Base-by-base conservation (phyloP, 163 green algal genomes). In the Chlorella variabilis region DNA sequence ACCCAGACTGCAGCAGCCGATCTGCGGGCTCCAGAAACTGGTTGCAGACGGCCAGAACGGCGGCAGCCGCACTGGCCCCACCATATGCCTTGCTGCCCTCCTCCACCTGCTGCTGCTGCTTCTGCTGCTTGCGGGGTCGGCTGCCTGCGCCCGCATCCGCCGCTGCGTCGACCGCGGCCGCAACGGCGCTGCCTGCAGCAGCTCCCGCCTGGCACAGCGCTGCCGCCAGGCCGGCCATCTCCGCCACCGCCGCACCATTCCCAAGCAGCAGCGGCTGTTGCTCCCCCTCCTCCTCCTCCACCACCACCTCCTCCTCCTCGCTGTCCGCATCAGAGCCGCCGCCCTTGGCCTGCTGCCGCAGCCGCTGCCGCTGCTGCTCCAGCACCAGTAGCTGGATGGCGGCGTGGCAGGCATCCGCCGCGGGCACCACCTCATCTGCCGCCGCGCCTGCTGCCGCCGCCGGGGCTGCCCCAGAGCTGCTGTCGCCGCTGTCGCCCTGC, bases 381-480 rank as follows among this genome's bases (percentile, higher is more conserved):
- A 54, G 20, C 31, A 74, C 41, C 78, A 83, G 38, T 23, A 62
- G 54, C 56, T 77, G 58, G 21, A 75, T 65, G 29, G 78, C 65
- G 6, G 78, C 78, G 33, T 63, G 21, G 41, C 78, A 83, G 45
- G 78, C 59, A 13, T 83, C 78, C 8, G 48, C 67, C 8, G 48
- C 56, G 6, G 65, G 45, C 65, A 78, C 15, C 61, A 83, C 18
- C 4, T 33, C 36, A 0, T 75, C 76, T 20, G 49, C 66, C 29
- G 51, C 4, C 27, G 65, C 21, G 5, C 1, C 54, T 2, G 29
- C 51, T 23, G 49, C 66, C 29, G 51, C 4, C 27, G 65, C 21
- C 1, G 0, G 31, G 0, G 29, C 51, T 23, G 23, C 18, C 54
- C 54, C 23, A 29, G 45, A 54, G n/a, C n/a, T 48, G 45, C 29